Conservation (phyloP, 1,284 basidiomycete species). For the Wallemia hederae region DNA sequence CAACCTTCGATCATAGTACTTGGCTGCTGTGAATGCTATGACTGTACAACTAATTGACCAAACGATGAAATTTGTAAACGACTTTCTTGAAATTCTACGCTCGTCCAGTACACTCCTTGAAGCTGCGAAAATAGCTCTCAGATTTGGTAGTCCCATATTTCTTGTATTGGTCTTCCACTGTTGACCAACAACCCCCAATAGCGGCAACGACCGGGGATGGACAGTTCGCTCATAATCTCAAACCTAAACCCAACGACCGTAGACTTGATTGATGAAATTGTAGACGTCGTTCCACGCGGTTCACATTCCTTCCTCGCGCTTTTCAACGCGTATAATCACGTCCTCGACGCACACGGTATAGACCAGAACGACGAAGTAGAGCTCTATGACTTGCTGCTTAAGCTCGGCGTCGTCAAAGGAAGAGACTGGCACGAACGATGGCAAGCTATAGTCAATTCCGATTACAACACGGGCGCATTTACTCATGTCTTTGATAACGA, state of each 20-base stretch:
- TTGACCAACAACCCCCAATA: background rate
- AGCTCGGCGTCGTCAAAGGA: constrained; percentile 43
- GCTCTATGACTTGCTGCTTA: constrained; percentile 46
- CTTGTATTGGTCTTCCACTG: no score
- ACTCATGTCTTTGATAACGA: background rate
- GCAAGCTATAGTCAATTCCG: constrained; percentile 30
- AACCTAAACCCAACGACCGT: background rate
- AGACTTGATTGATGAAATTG: constrained; percentile 38
- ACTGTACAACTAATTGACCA: background rate
- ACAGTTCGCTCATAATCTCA: background rate
- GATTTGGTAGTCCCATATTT: background rate
- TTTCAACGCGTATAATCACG: constrained; percentile 51
- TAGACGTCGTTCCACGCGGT: constrained; percentile 29
- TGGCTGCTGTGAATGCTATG: background rate
- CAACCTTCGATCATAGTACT: background rate
- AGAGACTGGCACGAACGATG: constrained; percentile 46
- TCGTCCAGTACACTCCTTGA: background rate
- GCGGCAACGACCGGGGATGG: no score
- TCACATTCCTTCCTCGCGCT: constrained; percentile 40
- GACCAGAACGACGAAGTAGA: constrained; percentile 43
- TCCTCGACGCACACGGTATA: constrained; percentile 36
- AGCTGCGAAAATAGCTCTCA: background rate
- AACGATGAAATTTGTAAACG: background rate
- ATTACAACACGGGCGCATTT: constrained; percentile 11
- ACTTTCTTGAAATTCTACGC: background rate